A percentile compares a stretch with the other conserved stretches of the same genome.
These are phyloP conservation scores for Amyloporia xantha DNA, from an alignment of 768 basidiomycete genomes.

Conservation along the genomic window DNA sequence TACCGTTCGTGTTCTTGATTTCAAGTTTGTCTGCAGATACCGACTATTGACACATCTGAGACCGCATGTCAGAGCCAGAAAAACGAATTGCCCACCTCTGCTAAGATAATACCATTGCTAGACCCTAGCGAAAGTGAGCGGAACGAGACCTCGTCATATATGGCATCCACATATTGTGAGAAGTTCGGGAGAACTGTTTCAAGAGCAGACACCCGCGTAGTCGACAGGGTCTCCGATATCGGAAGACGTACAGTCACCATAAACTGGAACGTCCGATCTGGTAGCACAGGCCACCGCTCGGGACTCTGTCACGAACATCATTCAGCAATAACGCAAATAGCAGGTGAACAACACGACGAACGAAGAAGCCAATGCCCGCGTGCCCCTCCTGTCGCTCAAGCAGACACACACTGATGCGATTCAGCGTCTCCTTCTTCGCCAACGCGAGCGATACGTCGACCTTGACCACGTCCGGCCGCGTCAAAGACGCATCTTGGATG, in stretches of 20 bases:
- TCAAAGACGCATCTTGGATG: conserved; percentile 1
- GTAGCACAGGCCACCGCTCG: neutral
- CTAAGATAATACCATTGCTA: conserved; percentile 2
- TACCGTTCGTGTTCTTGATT: conserved; percentile 37
- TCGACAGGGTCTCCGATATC: neutral
- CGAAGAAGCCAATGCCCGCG: conserved; percentile 11
- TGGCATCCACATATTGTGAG: conserved; percentile 9
- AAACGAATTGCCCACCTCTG: conserved; percentile 5
- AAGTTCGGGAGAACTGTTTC: conserved; percentile 14
- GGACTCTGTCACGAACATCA: neutral
- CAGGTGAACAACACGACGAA: neutral
- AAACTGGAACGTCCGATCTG: neutral
- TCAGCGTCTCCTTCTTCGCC: neutral
- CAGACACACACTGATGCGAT: conserved; percentile 12
- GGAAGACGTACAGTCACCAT: conserved; percentile 5
- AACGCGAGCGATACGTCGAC: conserved; percentile 12
- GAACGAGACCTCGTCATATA: conserved; percentile 9
- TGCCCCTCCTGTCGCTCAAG: conserved; percentile 11
- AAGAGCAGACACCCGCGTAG: conserved; percentile 2
- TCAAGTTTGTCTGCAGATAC: conserved; percentile 21
- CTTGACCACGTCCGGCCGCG: conserved; percentile 2
- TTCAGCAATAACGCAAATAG: too few relatives aligned
- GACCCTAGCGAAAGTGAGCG: conserved; percentile 3
- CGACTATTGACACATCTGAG: conserved; percentile 21
- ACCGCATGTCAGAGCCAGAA: neutral